Conservation (phyloP, 2,329 filamentous ascomycete genomes). For the Aurifilum marmelostoma region DNA sequence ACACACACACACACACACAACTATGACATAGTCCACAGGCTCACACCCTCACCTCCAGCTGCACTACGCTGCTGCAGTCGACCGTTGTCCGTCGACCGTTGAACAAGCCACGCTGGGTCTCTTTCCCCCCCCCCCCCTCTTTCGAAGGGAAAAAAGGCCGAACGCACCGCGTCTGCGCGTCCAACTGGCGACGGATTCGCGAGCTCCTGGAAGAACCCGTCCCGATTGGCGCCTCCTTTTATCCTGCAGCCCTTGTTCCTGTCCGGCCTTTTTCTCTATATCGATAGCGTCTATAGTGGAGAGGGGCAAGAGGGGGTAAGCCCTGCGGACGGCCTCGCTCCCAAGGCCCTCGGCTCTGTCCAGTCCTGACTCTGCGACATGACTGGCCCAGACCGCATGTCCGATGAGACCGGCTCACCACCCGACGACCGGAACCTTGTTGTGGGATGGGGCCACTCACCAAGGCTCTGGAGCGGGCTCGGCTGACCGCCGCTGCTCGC, state of each 20-base stretch:
- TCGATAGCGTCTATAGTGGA: slow-evolving; percentile 13
- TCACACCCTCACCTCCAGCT: not conserved
- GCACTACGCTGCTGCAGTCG: not conserved
- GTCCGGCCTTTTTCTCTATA: slow-evolving; percentile 14
- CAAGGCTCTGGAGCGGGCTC: slow-evolving; percentile 14
- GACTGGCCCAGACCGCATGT: slow-evolving; percentile 30
- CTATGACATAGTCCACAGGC: too few relatives aligned
- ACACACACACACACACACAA: not conserved
- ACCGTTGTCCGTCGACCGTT: not conserved
- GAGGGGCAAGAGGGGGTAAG: too few relatives aligned
- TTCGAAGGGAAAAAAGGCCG: not conserved
- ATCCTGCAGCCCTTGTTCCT: slow-evolving; percentile 15
- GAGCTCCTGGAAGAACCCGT: not conserved
- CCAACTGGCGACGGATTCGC: slow-evolving; percentile 26
- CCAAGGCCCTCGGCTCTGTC: slow-evolving; percentile 13
- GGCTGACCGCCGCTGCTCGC: slow-evolving; percentile 25
- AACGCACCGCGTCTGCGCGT: slow-evolving; percentile 26
- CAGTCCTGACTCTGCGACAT: slow-evolving; percentile 11
- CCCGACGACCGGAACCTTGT: slow-evolving; percentile 22
- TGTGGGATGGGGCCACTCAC: slow-evolving; percentile 23
- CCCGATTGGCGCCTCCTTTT: slow-evolving; percentile 1
- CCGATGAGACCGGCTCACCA: slow-evolving; percentile 26
- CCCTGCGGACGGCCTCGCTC: not conserved
- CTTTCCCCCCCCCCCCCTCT: not conserved
- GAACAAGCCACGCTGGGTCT: not conserved